Evolutionary conservation across 2,329 filamentous ascomycete species (phyloP).

Genomic region (Aspergillus neoniger): DNA sequence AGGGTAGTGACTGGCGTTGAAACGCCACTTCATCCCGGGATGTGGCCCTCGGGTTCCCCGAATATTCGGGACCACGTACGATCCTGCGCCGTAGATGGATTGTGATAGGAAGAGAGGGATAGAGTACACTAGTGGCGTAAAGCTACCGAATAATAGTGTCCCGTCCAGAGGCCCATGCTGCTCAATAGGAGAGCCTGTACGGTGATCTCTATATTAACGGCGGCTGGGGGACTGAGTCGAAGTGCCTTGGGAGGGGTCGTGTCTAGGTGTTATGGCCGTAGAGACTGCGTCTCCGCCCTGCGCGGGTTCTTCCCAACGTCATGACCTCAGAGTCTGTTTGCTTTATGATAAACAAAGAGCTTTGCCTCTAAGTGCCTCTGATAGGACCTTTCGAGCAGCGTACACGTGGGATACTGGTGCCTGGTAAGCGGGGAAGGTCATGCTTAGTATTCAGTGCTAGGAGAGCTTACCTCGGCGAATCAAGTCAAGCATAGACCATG

Average conservation of each 20-base stretch:
- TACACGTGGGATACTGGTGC: too few species aligned
- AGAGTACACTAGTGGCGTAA: background rate
- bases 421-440: too few species aligned
- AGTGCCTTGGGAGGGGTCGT: background rate
- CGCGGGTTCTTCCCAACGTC: background rate
- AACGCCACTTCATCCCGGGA: constrained; percentile 2
- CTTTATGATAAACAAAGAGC: background rate
- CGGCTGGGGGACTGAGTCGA: background rate
- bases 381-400: too few species aligned
- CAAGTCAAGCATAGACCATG: background rate
- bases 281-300: background rate
- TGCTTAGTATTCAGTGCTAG: background rate
- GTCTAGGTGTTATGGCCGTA: background rate
- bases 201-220: background rate
- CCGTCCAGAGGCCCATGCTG: background rate
- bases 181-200: background rate
- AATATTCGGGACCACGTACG: constrained; percentile 7
- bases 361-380: too few species aligned
- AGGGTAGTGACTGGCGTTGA: background rate
- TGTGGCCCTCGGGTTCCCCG: constrained; percentile 16
- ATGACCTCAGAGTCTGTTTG: background rate
- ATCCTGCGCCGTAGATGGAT: background rate
- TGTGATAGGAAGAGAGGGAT: background rate
- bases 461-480: too few species aligned
- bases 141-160: background rate